Evolutionary conservation across 441 rosid species (phyloP), one percentile per base, ranked within the genome.

Genomic region (Gossypium schwendimanii): DNA sequence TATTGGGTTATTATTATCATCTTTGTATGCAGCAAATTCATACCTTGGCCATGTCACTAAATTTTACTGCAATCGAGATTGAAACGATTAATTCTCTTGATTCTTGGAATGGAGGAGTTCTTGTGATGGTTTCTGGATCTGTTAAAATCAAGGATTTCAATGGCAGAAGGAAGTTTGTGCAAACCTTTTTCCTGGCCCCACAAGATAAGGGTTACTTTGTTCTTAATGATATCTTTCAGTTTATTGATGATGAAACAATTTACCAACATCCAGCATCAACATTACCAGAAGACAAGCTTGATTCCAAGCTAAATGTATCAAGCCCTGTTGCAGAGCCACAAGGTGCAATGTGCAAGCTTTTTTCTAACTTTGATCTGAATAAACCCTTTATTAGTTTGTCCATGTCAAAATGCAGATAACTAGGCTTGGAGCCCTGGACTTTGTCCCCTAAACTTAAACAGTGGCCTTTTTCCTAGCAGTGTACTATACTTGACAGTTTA

Each of bases 101-200:
- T 62, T 90, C 95, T 2, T 88, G 85, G 91, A 79, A 87, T 49
- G 87, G 91, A 75, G 95, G 95, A 57, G 86, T 90, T 1, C 18
- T 90, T 52, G 89, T 90, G 73, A 79, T 77, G 82, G 90, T 90
- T 63, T 76, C 90, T 0, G 95, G 95, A 45, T 80, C 89, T 64
- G 88, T 88, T 66, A 88, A 84, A 62, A 85, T 85, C 0, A 88
- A 79, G 73, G 91, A 88, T 14, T 84, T 72, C 15, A 67, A 17
- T 31, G 72, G 77, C 74, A 75, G 85, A 68, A 85, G 95, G 82
- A 80, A 78, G 47, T 90, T 88, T 58, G 82, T 84, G 81, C 92
- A 90, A 78, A 85, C 87, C 12, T 90, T 90, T 67, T 88, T 90
- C 61, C 92, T 90, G 1, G 95, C 92, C 58, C 92, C 95, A 23